phyloP scores from a whole-genome alignment of 768 basidiomycete species.

The Pleurotus platypus region DNA sequence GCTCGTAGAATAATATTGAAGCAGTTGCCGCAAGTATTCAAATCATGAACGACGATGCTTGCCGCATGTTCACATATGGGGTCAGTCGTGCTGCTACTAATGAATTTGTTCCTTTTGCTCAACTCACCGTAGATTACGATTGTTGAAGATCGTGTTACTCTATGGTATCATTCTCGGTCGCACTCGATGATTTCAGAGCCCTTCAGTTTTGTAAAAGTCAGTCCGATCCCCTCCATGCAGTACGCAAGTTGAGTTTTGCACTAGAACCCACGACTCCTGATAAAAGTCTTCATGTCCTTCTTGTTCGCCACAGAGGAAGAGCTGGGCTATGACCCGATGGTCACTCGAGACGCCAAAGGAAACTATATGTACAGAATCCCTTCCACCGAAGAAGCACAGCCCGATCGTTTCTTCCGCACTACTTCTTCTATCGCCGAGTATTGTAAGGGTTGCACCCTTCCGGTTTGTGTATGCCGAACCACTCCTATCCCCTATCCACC shows the following conservation, averaged over 20 bases:
- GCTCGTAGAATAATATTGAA: neutral
- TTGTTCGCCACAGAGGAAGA: constrained; percentile 13
- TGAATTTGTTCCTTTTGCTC: neutral
- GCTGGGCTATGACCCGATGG: constrained; percentile 12
- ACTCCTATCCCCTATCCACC: no score
- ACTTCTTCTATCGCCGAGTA: no score
- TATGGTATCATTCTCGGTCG: constrained; percentile 18
- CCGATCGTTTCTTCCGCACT: no score
- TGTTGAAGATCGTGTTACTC: constrained; percentile 8
- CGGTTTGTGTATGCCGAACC: no score
- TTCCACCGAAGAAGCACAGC: no score
- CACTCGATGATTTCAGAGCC: constrained; percentile 12
- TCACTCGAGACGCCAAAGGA: neutral
- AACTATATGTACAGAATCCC: no score
- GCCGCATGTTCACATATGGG: constrained; percentile 19
- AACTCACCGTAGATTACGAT: constrained; percentile 12
- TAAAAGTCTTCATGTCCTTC: constrained; percentile 16
- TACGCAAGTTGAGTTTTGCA: neutral
- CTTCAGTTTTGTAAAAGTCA: constrained; percentile 9
- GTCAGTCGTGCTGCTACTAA: constrained; percentile 8
- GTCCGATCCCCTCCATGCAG: neutral
- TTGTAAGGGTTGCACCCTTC: no score
- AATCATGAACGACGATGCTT: constrained; percentile 21
- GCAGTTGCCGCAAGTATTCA: constrained; percentile 1
- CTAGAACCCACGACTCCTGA: constrained; percentile 13